Evolutionary conservation across 495 filamentous ascomycete species (phyloP).

Genomic region (Neurospora cerealis): DNA sequence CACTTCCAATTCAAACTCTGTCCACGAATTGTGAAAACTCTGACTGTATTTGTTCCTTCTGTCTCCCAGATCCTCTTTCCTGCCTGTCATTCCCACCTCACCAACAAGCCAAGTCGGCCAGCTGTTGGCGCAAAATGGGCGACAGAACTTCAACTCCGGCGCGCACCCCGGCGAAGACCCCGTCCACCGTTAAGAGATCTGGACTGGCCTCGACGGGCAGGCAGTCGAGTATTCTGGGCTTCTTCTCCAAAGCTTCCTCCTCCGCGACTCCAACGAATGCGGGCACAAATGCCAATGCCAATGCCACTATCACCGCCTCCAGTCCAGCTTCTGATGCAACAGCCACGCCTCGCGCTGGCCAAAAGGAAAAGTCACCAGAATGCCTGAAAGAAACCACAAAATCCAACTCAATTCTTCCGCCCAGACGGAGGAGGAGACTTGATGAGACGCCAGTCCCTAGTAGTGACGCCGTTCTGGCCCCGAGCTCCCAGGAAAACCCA

Average conservation of each 20-base stretch:
- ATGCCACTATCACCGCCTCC: slow-evolving; percentile 11
- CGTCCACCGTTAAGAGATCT: slow-evolving; percentile 30
- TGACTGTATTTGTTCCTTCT: neutral
- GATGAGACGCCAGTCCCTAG: slow-evolving; percentile 68
- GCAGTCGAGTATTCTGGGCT: slow-evolving; percentile 75
- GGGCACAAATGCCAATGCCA: slow-evolving; percentile 21
- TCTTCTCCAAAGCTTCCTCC: slow-evolving; percentile 62
- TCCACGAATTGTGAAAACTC: neutral
- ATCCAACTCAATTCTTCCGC: slow-evolving; percentile 28
- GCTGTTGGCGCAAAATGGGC: slow-evolving; percentile 14
- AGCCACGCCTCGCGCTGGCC: slow-evolving; percentile 10
- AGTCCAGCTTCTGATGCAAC: slow-evolving; percentile 17
- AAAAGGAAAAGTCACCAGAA: slow-evolving; percentile 19
- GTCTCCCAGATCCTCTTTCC: neutral
- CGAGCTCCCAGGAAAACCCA: slow-evolving; percentile 48
- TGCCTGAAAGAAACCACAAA: slow-evolving; percentile 36
- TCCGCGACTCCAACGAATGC: neutral
- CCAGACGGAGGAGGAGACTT: slow-evolving; percentile 23
- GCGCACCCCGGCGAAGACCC: slow-evolving; percentile 34
- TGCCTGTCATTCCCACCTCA: neutral
- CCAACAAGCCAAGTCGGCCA: neutral
- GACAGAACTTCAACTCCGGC: slow-evolving; percentile 16
- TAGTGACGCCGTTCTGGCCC: slow-evolving; percentile 54
- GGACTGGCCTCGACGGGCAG: slow-evolving; percentile 40
- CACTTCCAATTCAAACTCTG: neutral